Conservation (phyloP, 2,329 filamentous ascomycete genomes). For the Apiospora saccharicola region DNA sequence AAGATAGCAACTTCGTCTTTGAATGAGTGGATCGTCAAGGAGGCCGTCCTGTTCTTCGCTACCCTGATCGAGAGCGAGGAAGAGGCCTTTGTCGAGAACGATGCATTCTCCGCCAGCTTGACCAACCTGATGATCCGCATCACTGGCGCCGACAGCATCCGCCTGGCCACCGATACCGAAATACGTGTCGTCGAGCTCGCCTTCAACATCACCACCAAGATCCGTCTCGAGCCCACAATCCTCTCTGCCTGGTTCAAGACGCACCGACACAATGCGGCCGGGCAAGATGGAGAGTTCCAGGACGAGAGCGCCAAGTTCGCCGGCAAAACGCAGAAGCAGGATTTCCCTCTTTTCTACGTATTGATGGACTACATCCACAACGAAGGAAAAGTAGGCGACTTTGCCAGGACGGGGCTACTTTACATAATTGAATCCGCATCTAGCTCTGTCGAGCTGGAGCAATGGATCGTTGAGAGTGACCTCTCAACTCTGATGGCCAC, state of each 20-base stretch:
- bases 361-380: constrained; percentile 97
- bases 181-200: constrained; percentile 89
- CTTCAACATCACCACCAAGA: constrained; percentile 97
- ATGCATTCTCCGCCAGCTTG: constrained; percentile 83
- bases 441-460: constrained; percentile 81
- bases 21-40: constrained; percentile 85
- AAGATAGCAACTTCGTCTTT: constrained; percentile 87
- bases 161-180: constrained; percentile 82
- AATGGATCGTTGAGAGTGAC: constrained; percentile 97
- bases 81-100: constrained; percentile 90
- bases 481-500: constrained; percentile 97
- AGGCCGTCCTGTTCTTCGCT: constrained; percentile 86
- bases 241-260: constrained; percentile 91
- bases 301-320: constrained; percentile 74
- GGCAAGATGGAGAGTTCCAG: constrained; percentile 49
- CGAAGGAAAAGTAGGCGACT: constrained; percentile 93
- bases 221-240: constrained; percentile 86
- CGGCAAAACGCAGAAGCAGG: constrained; percentile 84
- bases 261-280: constrained; percentile 42
- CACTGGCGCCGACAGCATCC: constrained; percentile 74
- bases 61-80: constrained; percentile 96
- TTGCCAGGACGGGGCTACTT: constrained; percentile 89
- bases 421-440: constrained; percentile 97
- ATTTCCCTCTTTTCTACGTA: constrained; percentile 95
- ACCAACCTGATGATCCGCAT: constrained; percentile 87